phyloP scores from a whole-genome alignment of 495 filamentous ascomycete genomes.

The Neurospora tetraspora region DNA sequence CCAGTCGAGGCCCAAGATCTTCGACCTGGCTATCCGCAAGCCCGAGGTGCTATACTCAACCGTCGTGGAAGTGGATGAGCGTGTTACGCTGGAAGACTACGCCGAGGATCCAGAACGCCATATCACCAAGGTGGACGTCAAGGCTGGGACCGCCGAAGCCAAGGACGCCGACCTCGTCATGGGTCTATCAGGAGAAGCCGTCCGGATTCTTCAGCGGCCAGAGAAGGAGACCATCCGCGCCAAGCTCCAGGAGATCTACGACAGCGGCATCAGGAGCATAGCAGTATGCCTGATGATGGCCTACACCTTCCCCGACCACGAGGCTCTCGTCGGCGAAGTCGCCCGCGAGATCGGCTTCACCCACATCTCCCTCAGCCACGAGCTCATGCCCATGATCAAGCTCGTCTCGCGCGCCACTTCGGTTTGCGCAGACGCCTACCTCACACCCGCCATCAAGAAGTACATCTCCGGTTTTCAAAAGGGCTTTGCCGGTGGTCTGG shows the following conservation, averaged over 20 bases:
- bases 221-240: constrained; percentile 38
- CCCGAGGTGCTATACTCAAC: constrained; percentile 68
- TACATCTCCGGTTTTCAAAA: constrained; percentile 85
- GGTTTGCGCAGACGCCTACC: constrained; percentile 89
- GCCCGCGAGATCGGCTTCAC: constrained; percentile 64
- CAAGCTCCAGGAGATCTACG: constrained; percentile 49
- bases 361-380: constrained; percentile 63
- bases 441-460: constrained; percentile 91
- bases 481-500: constrained; percentile 62
- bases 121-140: constrained; percentile 37
- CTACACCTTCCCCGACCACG: constrained; percentile 72
- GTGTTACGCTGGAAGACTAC: constrained; percentile 81
- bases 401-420: constrained; percentile 80
- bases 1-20: constrained; percentile 74
- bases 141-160: constrained; percentile 35
- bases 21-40: constrained; percentile 70
- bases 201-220: constrained; percentile 56
- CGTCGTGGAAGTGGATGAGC: constrained; percentile 72
- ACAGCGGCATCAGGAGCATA: constrained; percentile 55
- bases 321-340: constrained; percentile 55
- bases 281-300: constrained; percentile 75
- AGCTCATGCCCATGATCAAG: constrained; percentile 94
- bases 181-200: constrained; percentile 59
- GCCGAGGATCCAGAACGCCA: constrained; percentile 65
- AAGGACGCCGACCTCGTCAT: constrained; percentile 46